Evolutionary conservation across 106 monocot species (phyloP).

Genomic region (Triglochin maritima): DNA sequence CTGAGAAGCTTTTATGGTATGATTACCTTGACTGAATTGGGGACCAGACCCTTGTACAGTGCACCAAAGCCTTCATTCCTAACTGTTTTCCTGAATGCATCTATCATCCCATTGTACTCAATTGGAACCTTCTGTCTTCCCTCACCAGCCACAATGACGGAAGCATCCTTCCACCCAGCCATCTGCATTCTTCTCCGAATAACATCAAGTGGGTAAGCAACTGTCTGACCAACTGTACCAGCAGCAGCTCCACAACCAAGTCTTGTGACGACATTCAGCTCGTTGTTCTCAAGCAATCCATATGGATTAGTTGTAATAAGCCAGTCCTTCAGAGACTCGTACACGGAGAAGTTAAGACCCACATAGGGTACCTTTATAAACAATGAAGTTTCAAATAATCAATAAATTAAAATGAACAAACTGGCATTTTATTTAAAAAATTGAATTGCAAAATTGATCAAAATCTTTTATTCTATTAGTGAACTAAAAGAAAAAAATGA

Average conservation of each 20-base stretch:
- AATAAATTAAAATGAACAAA: too few species aligned
- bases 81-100: constrained; percentile 81
- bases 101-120: constrained; percentile 78
- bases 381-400: too few species aligned
- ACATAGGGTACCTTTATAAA: constrained; percentile 68
- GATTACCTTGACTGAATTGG: constrained; percentile 77
- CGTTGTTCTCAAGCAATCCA: constrained; percentile 41
- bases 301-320: constrained; percentile 44
- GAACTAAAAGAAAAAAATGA: too few species aligned
- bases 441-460: too few species aligned
- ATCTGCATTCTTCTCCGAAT: constrained; percentile 88
- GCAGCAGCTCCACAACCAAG: constrained; percentile 77
- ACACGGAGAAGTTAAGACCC: constrained; percentile 77
- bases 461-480: too few species aligned
- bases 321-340: constrained; percentile 85
- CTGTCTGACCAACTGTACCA: constrained; percentile 76
- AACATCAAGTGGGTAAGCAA: constrained; percentile 87
- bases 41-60: constrained; percentile 82
- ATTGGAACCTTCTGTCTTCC: constrained; percentile 30
- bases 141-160: constrained; percentile 39
- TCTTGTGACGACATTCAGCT: constrained; percentile 44
- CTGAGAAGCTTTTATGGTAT: too few species aligned
- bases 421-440: too few species aligned
- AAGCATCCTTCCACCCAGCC: constrained; percentile 84
- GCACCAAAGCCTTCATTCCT: constrained; percentile 70